Conservation (phyloP, 75 land plant genomes). For the Isoetes taiwanensis region DNA sequence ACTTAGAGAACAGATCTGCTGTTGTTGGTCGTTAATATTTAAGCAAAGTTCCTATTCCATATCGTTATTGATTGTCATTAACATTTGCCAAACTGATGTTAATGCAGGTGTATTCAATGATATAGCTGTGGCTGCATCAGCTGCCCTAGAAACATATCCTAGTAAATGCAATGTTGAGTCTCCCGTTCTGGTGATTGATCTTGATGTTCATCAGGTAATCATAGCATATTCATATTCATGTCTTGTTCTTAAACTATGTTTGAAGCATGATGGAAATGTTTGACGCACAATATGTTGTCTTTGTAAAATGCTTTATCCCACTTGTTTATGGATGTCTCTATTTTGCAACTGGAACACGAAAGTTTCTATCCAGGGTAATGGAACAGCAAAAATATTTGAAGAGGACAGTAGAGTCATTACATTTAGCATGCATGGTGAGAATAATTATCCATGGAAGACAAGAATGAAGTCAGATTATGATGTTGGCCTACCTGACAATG, state of each 20-base stretch:
- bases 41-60: too few species aligned
- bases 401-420: constrained; percentile 26
- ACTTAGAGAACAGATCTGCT: too few species aligned
- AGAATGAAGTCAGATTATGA: constrained; percentile 29
- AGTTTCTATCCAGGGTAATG: constrained; percentile 27
- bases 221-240: background rate
- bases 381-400: constrained; percentile 31
- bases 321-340: background rate
- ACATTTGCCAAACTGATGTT: background rate
- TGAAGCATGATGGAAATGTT: too few species aligned
- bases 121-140: constrained; percentile 24
- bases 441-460: constrained; percentile 27
- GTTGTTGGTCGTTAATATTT: too few species aligned
- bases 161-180: constrained; percentile 12
- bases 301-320: too few species aligned
- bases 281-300: too few species aligned
- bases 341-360: background rate
- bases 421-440: constrained; percentile 26
- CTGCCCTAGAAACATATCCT: constrained; percentile 19
- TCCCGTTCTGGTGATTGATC: constrained; percentile 31
- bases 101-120: constrained; percentile 28
- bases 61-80: too few species aligned
- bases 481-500: constrained; percentile 22
- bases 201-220: constrained; percentile 29
- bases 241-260: too few species aligned